Base-by-base conservation (phyloP, 208 protist species). In the Trypanosoma lewisi region DNA sequence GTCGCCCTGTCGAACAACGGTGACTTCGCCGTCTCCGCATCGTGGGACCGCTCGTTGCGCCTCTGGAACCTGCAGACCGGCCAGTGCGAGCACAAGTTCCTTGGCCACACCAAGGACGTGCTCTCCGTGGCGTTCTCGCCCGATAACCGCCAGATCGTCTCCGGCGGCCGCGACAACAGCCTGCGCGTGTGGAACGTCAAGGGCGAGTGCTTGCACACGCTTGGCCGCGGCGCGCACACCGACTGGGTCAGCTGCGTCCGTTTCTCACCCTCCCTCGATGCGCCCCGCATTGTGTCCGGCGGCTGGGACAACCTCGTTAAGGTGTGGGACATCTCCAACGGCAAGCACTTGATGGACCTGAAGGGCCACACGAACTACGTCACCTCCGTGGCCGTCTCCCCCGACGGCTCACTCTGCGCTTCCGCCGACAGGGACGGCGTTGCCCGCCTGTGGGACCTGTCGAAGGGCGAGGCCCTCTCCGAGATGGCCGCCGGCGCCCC, bases 111-210 rank as follows among this genome's bases (percentile, higher is more conserved):
- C 33, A 98, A 98, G 73, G 98, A 99, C 78, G 98, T 99, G 23
- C 89, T 99, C 37, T 97, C 93, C 48, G 97, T 99, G 59, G 97
- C 98, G 67, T 99, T 99, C 97, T 99, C 97, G 11, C 83, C 90
- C n/a, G 98, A 99, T 73, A 99, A 99, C 89, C 94, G 98, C 69
- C 97, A 99, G 90, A 99, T 99, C 73, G 91, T 99, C 59, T 99
- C 98, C 39, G 97, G 94, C 53, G 96, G 94, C 21, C 92, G 98
- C 70, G 98, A 99, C 87, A 98, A 98, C 73, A 90, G 89, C 47
- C 96, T 99, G 78, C 97, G 97, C 45, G 69, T 94, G 59, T 99
- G 98, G 98, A 99, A 99, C 95, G 98, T 98, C 51, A 95, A 98
- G 62, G 99, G 98, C 72, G 96, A 99, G 83, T 99, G 96, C 88